Base-by-base conservation (phyloP, 2,329 filamentous ascomycete genomes). In the Colletotrichum navitas region DNA sequence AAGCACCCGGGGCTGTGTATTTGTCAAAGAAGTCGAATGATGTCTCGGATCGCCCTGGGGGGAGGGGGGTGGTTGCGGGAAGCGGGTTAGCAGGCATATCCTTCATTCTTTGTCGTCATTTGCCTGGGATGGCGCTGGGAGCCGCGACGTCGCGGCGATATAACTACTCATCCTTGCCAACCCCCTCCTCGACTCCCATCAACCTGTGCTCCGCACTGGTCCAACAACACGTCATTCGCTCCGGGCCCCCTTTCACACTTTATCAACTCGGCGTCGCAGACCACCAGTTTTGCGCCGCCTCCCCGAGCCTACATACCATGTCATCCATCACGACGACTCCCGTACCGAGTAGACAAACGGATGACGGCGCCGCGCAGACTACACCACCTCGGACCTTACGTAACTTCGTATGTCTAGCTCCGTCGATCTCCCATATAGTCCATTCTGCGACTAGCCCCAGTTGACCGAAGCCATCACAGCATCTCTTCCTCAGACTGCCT, bases 401-500 rank as follows among this genome's bases (percentile, higher is more conserved):
- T 43, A 61, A 71, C 34, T 72, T 72, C 59, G 72, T 74, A 74
- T 24, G 72, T 72, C 68, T 61, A 69, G 64, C 45, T 36, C 51
- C 29, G 61, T 72, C 64, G 70, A 74, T 69, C 64, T 65, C 69
- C 68, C 60, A 60, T 49, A 26, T 14, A 41, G 41, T 12, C 26
- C 43, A 36, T 47, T n/a, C 32, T 41, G 55, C 62, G 39, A 29
- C 54, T 21, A 49, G 55, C 32, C 26, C 64, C 32, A 36, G 26
- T 60, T 71, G 56, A 72, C 63, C 47, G 36, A 66, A 56, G 36
- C 16, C 61, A 58, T 74, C 29, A 29, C 73, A 87, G 85, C 80
- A 78, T 56, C 75, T 79, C 60, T 87, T 87, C 73, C 71, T 79
- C 24, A 76, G 75, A 52, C 83, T 87, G 1, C 85, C 85, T 1